Conservation (phyloP, 2,329 filamentous ascomycete species). For the Chrysoporthe puriensis region DNA sequence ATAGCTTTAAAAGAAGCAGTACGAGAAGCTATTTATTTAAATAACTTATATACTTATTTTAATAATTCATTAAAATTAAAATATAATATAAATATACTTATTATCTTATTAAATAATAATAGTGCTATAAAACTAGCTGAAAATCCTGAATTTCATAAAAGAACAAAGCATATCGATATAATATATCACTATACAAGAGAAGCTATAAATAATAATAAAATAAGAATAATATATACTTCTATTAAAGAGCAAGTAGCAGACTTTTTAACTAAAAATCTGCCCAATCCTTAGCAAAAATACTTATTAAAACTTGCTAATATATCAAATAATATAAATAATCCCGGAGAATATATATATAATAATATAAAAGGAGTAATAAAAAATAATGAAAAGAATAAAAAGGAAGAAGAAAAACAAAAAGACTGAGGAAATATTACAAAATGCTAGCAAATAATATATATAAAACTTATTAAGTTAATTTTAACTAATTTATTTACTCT, state of each 20-base stretch:
- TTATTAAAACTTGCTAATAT: neutral
- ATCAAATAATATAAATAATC: neutral
- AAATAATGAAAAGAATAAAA: neutral
- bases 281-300: neutral
- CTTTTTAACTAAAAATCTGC: neutral
- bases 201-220: neutral
- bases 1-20: neutral
- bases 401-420: neutral
- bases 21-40: slow-evolving; percentile 1
- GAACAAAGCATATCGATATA: slow-evolving; percentile 2
- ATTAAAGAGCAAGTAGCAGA: neutral
- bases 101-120: slow-evolving; percentile 7
- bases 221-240: slow-evolving; percentile 6
- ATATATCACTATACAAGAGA: neutral
- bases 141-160: slow-evolving; percentile 11
- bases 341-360: neutral
- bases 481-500: slow-evolving; percentile 5
- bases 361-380: neutral
- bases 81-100: neutral
- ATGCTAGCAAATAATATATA: neutral
- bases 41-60: too few species aligned
- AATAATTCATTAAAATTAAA: slow-evolving; percentile 7
- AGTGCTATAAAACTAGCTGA: slow-evolving; percentile 7
- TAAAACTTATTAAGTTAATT: neutral
- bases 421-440: neutral